phyloP scores from a whole-genome alignment of 768 basidiomycete species.

The Suillus lakei region DNA sequence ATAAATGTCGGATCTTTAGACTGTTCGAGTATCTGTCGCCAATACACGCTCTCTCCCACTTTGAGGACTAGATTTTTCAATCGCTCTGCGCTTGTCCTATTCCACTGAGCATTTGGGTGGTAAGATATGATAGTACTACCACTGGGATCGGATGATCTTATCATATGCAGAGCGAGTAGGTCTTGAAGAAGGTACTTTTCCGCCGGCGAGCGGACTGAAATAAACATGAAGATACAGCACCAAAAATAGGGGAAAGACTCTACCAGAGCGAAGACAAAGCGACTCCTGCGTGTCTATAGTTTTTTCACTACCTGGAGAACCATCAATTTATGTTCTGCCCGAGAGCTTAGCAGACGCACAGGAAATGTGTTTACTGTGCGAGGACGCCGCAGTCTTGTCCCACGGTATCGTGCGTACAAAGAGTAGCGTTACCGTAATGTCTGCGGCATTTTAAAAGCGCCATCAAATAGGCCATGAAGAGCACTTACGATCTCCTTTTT shows the following conservation, averaged over 20 bases:
- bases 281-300: constrained; percentile 20
- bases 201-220: constrained; percentile 10
- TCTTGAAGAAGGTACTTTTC: constrained; percentile 37
- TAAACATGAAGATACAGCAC: neutral
- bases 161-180: constrained; percentile 44
- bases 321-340: neutral
- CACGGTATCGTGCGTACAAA: constrained; percentile 46
- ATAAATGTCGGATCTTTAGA: constrained; percentile 39
- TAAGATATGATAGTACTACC: constrained; percentile 41
- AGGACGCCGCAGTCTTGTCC: constrained; percentile 24
- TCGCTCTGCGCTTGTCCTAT: constrained; percentile 32
- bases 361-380: constrained; percentile 18
- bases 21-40: constrained; percentile 36
- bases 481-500: constrained; percentile 51
- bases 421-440: constrained; percentile 53
- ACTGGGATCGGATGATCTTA: constrained; percentile 30
- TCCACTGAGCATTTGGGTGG: constrained; percentile 30
- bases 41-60: constrained; percentile 42
- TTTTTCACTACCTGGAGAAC: constrained; percentile 16
- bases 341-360: neutral
- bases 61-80: constrained; percentile 35
- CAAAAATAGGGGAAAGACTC: neutral
- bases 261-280: constrained; percentile 16
- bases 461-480: neutral
- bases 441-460: constrained; percentile 25